Conservation (phyloP, 495 filamentous ascomycete species). For the Lichina pygmaea region DNA sequence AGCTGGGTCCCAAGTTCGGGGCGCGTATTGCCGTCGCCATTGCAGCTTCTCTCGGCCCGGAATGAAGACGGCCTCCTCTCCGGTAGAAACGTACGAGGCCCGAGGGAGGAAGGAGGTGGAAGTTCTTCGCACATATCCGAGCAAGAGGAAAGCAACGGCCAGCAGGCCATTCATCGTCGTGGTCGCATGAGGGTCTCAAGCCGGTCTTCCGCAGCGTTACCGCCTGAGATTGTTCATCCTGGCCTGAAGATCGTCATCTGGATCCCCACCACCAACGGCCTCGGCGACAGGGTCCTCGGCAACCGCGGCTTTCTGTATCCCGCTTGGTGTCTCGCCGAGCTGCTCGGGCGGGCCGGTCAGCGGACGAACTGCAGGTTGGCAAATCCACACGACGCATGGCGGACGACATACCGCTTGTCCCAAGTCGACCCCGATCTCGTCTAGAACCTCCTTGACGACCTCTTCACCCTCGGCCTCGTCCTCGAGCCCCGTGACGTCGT, state of each 20-base stretch:
- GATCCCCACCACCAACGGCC: constrained; percentile 14
- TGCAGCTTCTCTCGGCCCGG: too few relatives aligned
- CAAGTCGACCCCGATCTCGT: constrained; percentile 89
- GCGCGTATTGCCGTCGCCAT: too few relatives aligned
- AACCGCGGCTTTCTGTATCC: constrained; percentile 13
- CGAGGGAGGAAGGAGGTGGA: too few relatives aligned
- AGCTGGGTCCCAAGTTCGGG: too few relatives aligned
- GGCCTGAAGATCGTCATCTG: constrained; percentile 19
- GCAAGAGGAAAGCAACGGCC: too few relatives aligned
- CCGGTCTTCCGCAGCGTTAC: neutral
- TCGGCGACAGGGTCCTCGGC: constrained; percentile 16
- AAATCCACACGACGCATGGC: neutral
- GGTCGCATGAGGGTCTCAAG: too few relatives aligned
- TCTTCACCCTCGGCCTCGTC: constrained; percentile 81
- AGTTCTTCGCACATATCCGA: too few relatives aligned
- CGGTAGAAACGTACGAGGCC: too few relatives aligned
- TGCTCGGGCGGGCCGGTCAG: constrained; percentile 6
- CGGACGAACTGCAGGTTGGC: neutral
- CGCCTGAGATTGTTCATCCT: constrained; percentile 15
- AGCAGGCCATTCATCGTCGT: too few relatives aligned
- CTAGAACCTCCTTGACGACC: constrained; percentile 81
- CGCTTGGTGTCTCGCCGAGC: constrained; percentile 18
- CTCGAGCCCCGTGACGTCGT: constrained; percentile 85
- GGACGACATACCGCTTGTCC: constrained; percentile 44
- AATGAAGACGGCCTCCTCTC: too few relatives aligned